Evolutionary conservation across 164 flowering plant species (phyloP).

Genomic region (Umbellularia californica): DNA sequence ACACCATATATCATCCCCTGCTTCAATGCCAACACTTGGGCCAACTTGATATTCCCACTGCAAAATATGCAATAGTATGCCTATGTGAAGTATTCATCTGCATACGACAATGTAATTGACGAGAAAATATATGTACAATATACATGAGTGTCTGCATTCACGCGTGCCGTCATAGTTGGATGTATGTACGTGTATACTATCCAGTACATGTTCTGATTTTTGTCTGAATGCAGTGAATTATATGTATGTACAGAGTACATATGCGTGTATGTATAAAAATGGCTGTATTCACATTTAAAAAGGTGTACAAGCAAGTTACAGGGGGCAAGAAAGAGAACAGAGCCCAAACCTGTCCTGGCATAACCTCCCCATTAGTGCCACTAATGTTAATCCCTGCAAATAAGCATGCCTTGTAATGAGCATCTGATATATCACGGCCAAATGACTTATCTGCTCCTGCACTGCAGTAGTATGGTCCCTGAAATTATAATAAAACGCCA

Average conservation of each 20-base stretch:
- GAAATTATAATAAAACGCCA: slow-evolving; percentile 5
- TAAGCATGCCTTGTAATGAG: slow-evolving; percentile 98
- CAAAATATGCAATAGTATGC: slow-evolving; percentile 4
- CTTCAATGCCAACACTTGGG: slow-evolving; percentile 97
- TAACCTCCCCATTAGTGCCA: slow-evolving; percentile 98
- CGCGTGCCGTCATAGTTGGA: background rate
- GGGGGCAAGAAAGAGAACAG: slow-evolving; percentile 5
- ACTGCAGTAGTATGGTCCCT: slow-evolving; percentile 98
- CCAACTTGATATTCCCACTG: slow-evolving; percentile 99
- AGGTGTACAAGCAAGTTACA: too few species aligned
- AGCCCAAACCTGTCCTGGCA: slow-evolving; percentile 95
- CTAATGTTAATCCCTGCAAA: slow-evolving; percentile 95
- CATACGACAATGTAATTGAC: background rate
- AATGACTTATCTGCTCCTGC: slow-evolving; percentile 96
- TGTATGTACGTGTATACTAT: background rate
- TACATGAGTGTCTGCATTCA: background rate
- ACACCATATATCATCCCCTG: slow-evolving; percentile 91
- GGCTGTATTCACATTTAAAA: too few species aligned
- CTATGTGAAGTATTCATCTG: background rate
- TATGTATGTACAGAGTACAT: background rate
- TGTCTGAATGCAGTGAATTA: background rate
- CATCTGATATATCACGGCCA: slow-evolving; percentile 96
- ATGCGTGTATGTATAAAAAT: background rate
- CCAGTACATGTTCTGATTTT: background rate
- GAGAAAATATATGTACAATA: background rate